A percentile compares a stretch with the other conserved stretches of the same genome.
These are phyloP conservation scores for Epichloe brachyelytri DNA, from an alignment of 2,329 filamentous ascomycete genomes.

Conservation along the genomic window DNA sequence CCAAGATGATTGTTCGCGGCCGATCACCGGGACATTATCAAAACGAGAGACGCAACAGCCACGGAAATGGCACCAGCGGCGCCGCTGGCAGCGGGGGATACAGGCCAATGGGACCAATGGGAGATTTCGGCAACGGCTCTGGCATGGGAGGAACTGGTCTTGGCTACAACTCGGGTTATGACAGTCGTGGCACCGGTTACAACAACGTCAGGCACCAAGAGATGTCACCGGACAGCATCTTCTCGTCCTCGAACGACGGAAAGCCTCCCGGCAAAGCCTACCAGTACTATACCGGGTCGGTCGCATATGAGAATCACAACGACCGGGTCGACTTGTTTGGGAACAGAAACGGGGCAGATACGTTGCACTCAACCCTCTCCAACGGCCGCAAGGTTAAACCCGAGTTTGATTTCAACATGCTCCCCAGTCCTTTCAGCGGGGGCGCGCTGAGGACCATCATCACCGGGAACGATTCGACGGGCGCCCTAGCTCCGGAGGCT, in stretches of 20 bases:
- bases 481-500: slow-evolving; percentile 37
- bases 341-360: slow-evolving; percentile 23
- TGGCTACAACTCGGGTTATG: slow-evolving; percentile 15
- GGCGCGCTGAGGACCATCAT: slow-evolving; percentile 22
- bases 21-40: slow-evolving; percentile 73
- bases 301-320: slow-evolving; percentile 34
- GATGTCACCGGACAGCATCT: slow-evolving; percentile 36
- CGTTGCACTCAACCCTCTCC: slow-evolving; percentile 15
- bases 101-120: slow-evolving; percentile 13
- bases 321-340: slow-evolving; percentile 40
- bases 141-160: slow-evolving; percentile 24
- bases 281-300: slow-evolving; percentile 39
- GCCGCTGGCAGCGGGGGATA: slow-evolving; percentile 46
- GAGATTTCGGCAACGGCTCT: slow-evolving; percentile 17
- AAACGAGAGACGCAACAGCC: slow-evolving; percentile 53
- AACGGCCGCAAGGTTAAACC: slow-evolving; percentile 31
- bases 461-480: slow-evolving; percentile 38
- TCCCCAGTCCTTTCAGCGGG: slow-evolving; percentile 32
- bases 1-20: slow-evolving; percentile 77
- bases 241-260: slow-evolving; percentile 34
- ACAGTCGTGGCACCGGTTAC: slow-evolving; percentile 22
- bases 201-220: slow-evolving; percentile 34
- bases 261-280: slow-evolving; percentile 38
- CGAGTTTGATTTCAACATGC: slow-evolving; percentile 31
- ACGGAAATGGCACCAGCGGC: slow-evolving; percentile 54